phyloP scores from a whole-genome alignment of 371 early-diverging fungal genomes.

The Lichtheimia ramosa region DNA sequence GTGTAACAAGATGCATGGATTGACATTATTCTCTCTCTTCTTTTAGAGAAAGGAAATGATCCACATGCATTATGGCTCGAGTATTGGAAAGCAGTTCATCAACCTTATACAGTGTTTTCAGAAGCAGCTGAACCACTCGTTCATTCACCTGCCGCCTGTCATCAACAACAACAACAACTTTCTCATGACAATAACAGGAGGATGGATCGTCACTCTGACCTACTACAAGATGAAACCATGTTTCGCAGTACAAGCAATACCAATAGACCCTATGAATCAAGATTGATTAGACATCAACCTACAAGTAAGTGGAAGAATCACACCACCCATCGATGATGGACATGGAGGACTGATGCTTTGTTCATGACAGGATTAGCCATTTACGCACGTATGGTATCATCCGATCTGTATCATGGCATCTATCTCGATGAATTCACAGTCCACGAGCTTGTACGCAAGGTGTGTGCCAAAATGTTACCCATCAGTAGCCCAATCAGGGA shows the following conservation, averaged over 20 bases:
- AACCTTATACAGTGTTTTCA: slow-evolving; percentile 30
- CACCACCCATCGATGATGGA: no score
- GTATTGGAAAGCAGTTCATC: slow-evolving; percentile 18
- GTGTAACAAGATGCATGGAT: no score
- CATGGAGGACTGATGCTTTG: not conserved
- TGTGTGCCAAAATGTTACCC: slow-evolving; percentile 36
- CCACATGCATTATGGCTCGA: slow-evolving; percentile 39
- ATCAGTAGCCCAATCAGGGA: slow-evolving; percentile 25
- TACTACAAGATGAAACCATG: no score
- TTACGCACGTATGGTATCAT: slow-evolving; percentile 18
- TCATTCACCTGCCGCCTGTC: slow-evolving; percentile 2
- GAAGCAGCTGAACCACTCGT: slow-evolving; percentile 18
- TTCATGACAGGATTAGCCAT: slow-evolving; percentile 40
- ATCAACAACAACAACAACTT: not conserved
- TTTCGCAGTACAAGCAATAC: no score
- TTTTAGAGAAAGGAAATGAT: slow-evolving; percentile 17
- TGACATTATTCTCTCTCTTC: no score
- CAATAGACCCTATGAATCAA: no score
- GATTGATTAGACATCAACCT: no score
- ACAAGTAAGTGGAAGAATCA: no score
- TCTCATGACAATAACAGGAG: no score
- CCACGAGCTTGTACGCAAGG: slow-evolving; percentile 29
- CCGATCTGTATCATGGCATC: slow-evolving; percentile 49
- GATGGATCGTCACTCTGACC: no score
- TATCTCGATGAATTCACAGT: slow-evolving; percentile 53